phyloP scores from a whole-genome alignment of 202 grass and related monocot species.

The Zoysia matrella region DNA sequence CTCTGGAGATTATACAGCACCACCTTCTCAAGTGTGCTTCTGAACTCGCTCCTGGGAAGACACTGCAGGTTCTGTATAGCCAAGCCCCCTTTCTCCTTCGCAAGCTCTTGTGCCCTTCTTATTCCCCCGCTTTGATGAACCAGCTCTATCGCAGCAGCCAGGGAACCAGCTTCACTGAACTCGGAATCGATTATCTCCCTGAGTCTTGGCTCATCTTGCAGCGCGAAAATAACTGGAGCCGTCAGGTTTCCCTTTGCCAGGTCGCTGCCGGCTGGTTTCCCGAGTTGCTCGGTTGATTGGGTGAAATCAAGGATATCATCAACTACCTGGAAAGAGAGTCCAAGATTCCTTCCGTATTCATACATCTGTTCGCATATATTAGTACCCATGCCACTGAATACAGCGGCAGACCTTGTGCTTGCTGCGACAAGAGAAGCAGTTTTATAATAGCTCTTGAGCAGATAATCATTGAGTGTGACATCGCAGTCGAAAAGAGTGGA shows the following conservation, averaged over 20 bases:
- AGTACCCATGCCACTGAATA: conserved; percentile 69
- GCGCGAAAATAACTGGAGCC: conserved; percentile 75
- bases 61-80: conserved; percentile 64
- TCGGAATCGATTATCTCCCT: conserved; percentile 86
- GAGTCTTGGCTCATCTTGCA: conserved; percentile 59
- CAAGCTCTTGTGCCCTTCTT: conserved; percentile 68
- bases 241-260: conserved; percentile 88
- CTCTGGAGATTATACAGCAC: conserved; percentile 89
- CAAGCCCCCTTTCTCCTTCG: conserved; percentile 73
- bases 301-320: conserved; percentile 98
- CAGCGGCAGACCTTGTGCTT: conserved; percentile 84
- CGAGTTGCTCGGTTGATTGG: conserved; percentile 84
- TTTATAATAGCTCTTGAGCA: conserved; percentile 98
- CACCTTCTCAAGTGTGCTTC: conserved; percentile 70
- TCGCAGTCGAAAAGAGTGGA: conserved; percentile 83
- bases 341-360: conserved; percentile 84
- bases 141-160: conserved; percentile 67
- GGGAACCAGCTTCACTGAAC: conserved; percentile 68
- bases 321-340: conserved; percentile 89
- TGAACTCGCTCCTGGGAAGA: conserved; percentile 71
- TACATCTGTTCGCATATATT: conserved; percentile 78
- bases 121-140: conserved; percentile 68
- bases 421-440: conserved; percentile 89
- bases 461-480: conserved; percentile 82
- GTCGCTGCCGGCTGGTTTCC: conserved; percentile 82